Evolutionary conservation across 2,329 filamentous ascomycete genomes (phyloP).

Genomic region (Colletotrichum musicola): DNA sequence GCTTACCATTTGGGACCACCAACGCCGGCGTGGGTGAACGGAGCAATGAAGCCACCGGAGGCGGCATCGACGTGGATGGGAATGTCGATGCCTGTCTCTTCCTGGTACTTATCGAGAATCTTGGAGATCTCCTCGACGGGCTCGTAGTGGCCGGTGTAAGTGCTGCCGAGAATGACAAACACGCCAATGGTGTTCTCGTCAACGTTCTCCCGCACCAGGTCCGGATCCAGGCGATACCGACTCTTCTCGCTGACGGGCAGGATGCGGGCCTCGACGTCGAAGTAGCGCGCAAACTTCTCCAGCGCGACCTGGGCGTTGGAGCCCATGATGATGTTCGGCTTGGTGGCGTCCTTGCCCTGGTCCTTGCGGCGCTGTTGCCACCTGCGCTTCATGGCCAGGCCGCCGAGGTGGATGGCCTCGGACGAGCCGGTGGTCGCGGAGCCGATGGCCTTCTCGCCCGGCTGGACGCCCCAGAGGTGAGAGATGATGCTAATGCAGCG

Average conservation of each 20-base stretch:
- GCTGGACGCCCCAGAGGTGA: conserved; percentile 73
- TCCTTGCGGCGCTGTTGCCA: conserved; percentile 75
- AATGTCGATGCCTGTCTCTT: conserved; percentile 72
- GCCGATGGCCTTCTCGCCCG: conserved; percentile 74
- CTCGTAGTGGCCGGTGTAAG: conserved; percentile 81
- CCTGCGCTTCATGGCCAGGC: conserved; percentile 79
- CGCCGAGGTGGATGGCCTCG: conserved; percentile 78
- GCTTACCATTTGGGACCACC: conserved; percentile 68
- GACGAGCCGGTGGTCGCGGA: conserved; percentile 78
- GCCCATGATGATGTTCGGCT: conserved; percentile 82
- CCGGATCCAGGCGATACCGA: conserved; percentile 72
- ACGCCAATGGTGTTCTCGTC: conserved; percentile 85
- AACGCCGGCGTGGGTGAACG: conserved; percentile 68
- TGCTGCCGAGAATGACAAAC: conserved; percentile 78
- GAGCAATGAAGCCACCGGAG: conserved; percentile 72
- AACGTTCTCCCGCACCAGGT: conserved; percentile 73
- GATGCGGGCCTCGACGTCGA: conserved; percentile 77
- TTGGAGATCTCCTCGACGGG: conserved; percentile 76
- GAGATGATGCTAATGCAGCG: conserved; percentile 78
- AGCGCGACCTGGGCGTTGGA: conserved; percentile 79
- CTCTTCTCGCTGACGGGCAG: conserved; percentile 72
- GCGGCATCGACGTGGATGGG: conserved; percentile 77
- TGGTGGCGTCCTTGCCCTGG: conserved; percentile 71
- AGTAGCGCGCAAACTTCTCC: conserved; percentile 80
- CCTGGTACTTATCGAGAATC: conserved; percentile 73